Percentiles rank a stretch among this genome's conserved stretches.
Evolutionary conservation across 2,329 filamentous ascomycete genomes (phyloP).

Genomic region (Epichloe amarillans): DNA sequence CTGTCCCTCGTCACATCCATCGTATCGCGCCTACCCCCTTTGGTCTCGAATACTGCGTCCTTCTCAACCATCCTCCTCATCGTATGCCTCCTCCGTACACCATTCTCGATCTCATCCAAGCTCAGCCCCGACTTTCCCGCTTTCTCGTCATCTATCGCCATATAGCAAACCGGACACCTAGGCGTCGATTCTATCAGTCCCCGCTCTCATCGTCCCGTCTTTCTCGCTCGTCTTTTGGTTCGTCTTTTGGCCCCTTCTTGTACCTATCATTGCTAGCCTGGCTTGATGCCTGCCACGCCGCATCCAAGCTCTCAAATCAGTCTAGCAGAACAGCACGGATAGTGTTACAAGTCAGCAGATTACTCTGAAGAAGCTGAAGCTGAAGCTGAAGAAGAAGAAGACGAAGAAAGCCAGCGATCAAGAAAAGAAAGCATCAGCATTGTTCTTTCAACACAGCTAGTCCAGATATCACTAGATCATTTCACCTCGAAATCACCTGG

Average conservation of each 20-base stretch:
- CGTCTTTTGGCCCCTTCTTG: background rate
- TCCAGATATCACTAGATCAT: constrained; percentile 1
- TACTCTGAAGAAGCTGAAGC: background rate
- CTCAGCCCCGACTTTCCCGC: background rate
- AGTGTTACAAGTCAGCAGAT: background rate
- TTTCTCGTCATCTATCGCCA: constrained; percentile 3
- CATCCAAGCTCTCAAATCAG: background rate
- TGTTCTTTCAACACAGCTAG: background rate
- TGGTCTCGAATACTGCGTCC: background rate
- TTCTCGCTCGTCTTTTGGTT: too few relatives aligned
- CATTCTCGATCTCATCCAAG: background rate
- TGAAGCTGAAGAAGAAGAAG: background rate
- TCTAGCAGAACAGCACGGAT: background rate
- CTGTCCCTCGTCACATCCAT: background rate
- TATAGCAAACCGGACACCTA: background rate
- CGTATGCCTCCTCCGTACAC: background rate
- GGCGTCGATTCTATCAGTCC: background rate
- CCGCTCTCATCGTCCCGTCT: background rate
- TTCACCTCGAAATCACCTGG: background rate
- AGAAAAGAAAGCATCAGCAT: background rate
- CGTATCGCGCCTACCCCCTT: background rate
- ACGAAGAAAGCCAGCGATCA: background rate
- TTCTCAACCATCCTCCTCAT: background rate
- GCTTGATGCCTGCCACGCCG: background rate
- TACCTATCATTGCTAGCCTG: background rate